Evolutionary conservation across 2,329 filamentous ascomycete genomes (phyloP), one percentile per base, ranked within the genome.

Genomic region (Hymenotorrendiella dingleyae): DNA sequence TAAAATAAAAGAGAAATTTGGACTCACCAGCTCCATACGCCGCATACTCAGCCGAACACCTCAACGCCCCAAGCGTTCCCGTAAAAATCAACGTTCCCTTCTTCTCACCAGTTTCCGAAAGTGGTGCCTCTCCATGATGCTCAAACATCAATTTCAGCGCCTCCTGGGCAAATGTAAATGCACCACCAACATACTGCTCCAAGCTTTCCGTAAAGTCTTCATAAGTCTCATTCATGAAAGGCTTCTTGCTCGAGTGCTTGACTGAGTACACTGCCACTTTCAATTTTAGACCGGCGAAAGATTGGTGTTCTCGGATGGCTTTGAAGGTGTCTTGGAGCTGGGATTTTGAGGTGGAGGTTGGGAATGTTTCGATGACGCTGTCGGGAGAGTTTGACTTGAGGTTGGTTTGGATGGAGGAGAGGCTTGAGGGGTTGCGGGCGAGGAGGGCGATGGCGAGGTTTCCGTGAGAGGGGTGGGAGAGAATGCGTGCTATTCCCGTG

Each of bases 71-170:
- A 3, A 76, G 57, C 0, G 73, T 78, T 0, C 74, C 73, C 0
- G 74, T 78, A 52, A 78, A 77, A 40, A 79, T 74, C 21, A 78
- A 54, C 0, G 72, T 77, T 1, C 74, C 74, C 48, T 78, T 78
- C 62, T 78, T 78, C 38, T 56, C 58, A 0, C 64, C 67, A 1
- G 62, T 63, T 9, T 73, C 67, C 6, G 63, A 54, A 2, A 78
- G 63, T 0, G 55, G 45, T 1, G 63, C 63, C 39, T 65, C 61
- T 3, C 71, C 73, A 40, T 76, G 70, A 43, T 76, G 70, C 1
- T 63, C 66, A 47, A 76, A 74, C 40, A 77, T 67, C 6, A 71
- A 53, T 54, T 69, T 71, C 33, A 77, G 43, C 1, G 67, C 64
- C 50, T 76, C 69, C 52, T 80, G 74, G 0, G 69, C 62, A 50